Evolutionary conservation across 164 flowering plant genomes (phyloP), one percentile per base, ranked within the genome.

Genomic region (Akebia trifoliata): DNA sequence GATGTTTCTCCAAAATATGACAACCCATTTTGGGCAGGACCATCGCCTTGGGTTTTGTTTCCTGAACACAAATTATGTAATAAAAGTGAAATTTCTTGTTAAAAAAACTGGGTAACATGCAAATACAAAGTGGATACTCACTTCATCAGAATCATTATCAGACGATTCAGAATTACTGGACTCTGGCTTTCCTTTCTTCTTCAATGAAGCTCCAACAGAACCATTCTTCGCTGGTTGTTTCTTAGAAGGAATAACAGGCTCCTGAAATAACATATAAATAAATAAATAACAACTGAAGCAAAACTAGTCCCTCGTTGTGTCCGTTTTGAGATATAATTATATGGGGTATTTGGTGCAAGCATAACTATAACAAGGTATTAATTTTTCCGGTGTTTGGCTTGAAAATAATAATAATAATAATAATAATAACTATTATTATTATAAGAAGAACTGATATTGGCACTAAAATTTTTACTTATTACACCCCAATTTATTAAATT

Each of bases 131-230:
- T 2, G 18, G 3, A 26, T 42, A 45, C 68, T 52, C 40, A 69
- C 73, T 21, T 72, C 76, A 17, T 76, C 79, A 5, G 70, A 67
- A 34, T 66, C 69, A 53, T 59, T 50, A 21, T 68, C 72, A 25
- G 68, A 56, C 0, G 65, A 59, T 1, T 46, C 60, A 28, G 67
- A 60, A 30, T 71, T 69, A 59, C 69, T 65, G 4, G 47, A 25
- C 3, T 42, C 50, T 5, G 59, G 54, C 56, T 60, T 66, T 29
- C 49, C 61, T 36, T 69, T 75, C 60, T 65, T 65, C 18, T 44
- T 38, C n/a, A 45, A 45, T 21, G 46, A 31, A 32, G 52, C 31
- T 8, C 22, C 51, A 29, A 49, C 64, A 44, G 62, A 20, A 4
- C 71, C 74, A 43, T 76, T 76, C 54, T 63, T 75, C 17, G 30